A percentile compares a stretch with the other conserved stretches of the same genome.
These are phyloP conservation scores for Penicillium fimorum DNA, from an alignment of 495 filamentous ascomycete species.

Conservation along the genomic window DNA sequence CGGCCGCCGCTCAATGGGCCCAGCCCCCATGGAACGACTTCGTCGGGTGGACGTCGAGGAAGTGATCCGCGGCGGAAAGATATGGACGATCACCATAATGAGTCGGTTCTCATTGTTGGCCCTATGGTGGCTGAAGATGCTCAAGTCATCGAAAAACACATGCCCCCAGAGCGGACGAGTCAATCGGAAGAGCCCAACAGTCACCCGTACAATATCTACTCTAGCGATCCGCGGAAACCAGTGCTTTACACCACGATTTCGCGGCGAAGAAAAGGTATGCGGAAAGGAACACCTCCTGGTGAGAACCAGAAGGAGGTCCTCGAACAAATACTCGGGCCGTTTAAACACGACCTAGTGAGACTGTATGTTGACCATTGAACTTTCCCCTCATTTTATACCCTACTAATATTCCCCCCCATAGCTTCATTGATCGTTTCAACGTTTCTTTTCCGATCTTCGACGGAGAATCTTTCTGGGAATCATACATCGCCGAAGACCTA, in stretches of 20 bases:
- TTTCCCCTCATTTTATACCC: background rate
- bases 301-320: constrained; percentile 54
- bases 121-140: constrained; percentile 53
- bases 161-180: constrained; percentile 43
- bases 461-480: constrained; percentile 47
- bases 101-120: constrained; percentile 51
- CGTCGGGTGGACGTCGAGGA: constrained; percentile 31
- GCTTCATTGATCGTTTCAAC: constrained; percentile 53
- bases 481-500: constrained; percentile 40
- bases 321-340: constrained; percentile 54
- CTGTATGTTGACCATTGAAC: constrained; percentile 33
- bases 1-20: constrained; percentile 27
- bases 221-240: constrained; percentile 48
- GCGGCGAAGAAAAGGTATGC: constrained; percentile 47
- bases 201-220: constrained; percentile 51
- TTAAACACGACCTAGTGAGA: constrained; percentile 50
- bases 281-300: constrained; percentile 47
- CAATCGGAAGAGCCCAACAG: constrained; percentile 41
- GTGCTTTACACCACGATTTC: constrained; percentile 49
- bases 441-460: constrained; percentile 55
- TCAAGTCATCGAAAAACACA: constrained; percentile 51
- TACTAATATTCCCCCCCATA: constrained; percentile 20
- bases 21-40: constrained; percentile 30
- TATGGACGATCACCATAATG: constrained; percentile 43
- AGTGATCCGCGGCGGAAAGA: constrained; percentile 38